Percentiles rank a stretch among this genome's conserved stretches.
These are phyloP conservation scores for Fusarium sambucinum DNA, from an alignment of 2,329 filamentous ascomycete species.

Conservation along the genomic window DNA sequence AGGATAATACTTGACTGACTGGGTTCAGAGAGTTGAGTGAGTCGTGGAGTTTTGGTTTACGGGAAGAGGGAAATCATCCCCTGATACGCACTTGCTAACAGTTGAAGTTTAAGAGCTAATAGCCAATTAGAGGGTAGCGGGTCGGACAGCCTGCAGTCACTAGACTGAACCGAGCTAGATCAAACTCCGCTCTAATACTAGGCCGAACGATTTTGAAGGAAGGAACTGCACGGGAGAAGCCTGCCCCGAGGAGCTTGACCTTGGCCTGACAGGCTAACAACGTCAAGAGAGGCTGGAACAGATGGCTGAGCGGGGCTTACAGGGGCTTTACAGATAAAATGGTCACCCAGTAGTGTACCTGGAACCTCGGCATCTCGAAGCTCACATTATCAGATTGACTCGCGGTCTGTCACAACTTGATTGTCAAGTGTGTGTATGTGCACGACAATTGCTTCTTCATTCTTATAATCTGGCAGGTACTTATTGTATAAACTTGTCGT, in stretches of 20 bases:
- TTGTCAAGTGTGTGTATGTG: conserved; percentile 6
- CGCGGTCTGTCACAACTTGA: conserved; percentile 9
- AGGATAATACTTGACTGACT: not conserved
- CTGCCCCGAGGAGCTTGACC: conserved; percentile 12
- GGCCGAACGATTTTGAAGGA: not conserved
- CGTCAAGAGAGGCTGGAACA: conserved; percentile 1
- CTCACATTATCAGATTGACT: not conserved
- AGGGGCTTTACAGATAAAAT: conserved; percentile 20
- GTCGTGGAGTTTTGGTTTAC: conserved; percentile 31
- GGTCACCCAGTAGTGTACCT: not conserved
- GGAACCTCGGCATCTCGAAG: conserved; percentile 21
- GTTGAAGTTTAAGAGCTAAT: not conserved
- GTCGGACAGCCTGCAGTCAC: not conserved
- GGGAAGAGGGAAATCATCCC: conserved; percentile 29
- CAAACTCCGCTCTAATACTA: not conserved
- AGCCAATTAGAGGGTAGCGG: conserved; percentile 1
- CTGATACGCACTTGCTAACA: conserved; percentile 13
- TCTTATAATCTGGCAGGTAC: not conserved
- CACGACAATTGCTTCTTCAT: not conserved
- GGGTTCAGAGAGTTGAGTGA: conserved; percentile 5
- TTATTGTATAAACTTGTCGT: conserved; percentile 1
- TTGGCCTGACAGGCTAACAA: not conserved
- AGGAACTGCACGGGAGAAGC: conserved; percentile 9
- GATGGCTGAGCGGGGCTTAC: conserved; percentile 10
- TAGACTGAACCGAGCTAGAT: not conserved